phyloP scores from a whole-genome alignment of 2,329 filamentous ascomycete genomes.

The Nothophoma quercina region DNA sequence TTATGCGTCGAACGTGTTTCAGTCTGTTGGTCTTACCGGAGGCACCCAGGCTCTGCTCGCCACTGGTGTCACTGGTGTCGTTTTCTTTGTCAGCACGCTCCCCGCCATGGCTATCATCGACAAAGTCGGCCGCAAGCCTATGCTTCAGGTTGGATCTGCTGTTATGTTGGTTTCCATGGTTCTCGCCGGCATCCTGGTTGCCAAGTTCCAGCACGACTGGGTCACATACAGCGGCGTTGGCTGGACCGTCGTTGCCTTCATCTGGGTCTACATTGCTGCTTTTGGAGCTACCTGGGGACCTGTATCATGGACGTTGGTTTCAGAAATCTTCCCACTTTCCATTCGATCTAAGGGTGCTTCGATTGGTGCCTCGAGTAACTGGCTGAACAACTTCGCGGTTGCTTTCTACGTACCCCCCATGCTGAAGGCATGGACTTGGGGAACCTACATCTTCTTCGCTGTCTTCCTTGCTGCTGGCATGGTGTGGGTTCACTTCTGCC shows the following conservation, averaged over 20 bases:
- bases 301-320: constrained; percentile 36
- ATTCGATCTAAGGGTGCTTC: constrained; percentile 49
- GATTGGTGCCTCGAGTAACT: constrained; percentile 48
- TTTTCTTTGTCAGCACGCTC: constrained; percentile 66
- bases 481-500: constrained; percentile 36
- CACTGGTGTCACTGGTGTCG: constrained; percentile 66
- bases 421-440: constrained; percentile 44
- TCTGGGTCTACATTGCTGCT: constrained; percentile 41
- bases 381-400: constrained; percentile 51
- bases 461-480: constrained; percentile 36
- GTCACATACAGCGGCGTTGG: constrained; percentile 28
- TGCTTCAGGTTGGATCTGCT: constrained; percentile 60
- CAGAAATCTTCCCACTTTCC: constrained; percentile 48
- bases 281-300: constrained; percentile 44
- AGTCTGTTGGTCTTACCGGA: constrained; percentile 64
- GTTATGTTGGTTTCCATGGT: constrained; percentile 48
- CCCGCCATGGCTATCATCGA: constrained; percentile 65
- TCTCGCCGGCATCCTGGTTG: constrained; percentile 37
- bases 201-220: constrained; percentile 39
- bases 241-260: constrained; percentile 41
- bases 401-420: constrained; percentile 46
- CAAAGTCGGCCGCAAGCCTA: constrained; percentile 63
- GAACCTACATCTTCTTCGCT: constrained; percentile 52
- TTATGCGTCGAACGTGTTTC: constrained; percentile 67
- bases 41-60: constrained; percentile 65